These are phyloP conservation scores for Diddensiella caesifluorescens DNA, from an alignment of 805 yeast genomes.

Conservation along the genomic window DNA sequence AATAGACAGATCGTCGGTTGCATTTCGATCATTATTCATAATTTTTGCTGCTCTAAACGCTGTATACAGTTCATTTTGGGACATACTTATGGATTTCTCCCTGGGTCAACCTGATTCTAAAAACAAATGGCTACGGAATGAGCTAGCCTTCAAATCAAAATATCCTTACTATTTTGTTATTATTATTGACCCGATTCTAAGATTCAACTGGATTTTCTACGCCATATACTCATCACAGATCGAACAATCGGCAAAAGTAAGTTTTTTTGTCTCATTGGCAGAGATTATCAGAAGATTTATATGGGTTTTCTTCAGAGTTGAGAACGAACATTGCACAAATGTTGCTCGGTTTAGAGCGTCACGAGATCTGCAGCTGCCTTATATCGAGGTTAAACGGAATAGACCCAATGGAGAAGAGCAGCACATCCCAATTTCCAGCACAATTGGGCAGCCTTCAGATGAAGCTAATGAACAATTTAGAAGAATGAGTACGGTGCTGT, in stretches of 20 bases:
- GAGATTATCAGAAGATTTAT: slow-evolving; percentile 78
- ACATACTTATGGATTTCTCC: slow-evolving; percentile 94
- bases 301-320: slow-evolving; percentile 91
- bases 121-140: slow-evolving; percentile 60
- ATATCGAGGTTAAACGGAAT: slow-evolving; percentile 30
- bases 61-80: slow-evolving; percentile 71
- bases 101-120: slow-evolving; percentile 60
- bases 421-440: background rate
- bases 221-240: slow-evolving; percentile 69
- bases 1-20: slow-evolving; percentile 42
- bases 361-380: slow-evolving; percentile 82
- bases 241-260: slow-evolving; percentile 82
- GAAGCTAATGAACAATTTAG: no score
- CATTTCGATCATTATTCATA: slow-evolving; percentile 55
- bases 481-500: no score
- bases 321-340: slow-evolving; percentile 92
- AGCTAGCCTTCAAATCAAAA: slow-evolving; percentile 56
- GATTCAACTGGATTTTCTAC: slow-evolving; percentile 92
- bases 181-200: slow-evolving; percentile 60
- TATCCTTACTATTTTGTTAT: slow-evolving; percentile 70
- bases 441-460: background rate
- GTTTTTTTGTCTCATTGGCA: slow-evolving; percentile 76
- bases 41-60: slow-evolving; percentile 72
- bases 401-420: background rate
- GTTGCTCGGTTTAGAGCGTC: slow-evolving; percentile 82